Base-by-base conservation (phyloP, 1,139 yeast genomes). In the Saccharomyces hybrid region DNA sequence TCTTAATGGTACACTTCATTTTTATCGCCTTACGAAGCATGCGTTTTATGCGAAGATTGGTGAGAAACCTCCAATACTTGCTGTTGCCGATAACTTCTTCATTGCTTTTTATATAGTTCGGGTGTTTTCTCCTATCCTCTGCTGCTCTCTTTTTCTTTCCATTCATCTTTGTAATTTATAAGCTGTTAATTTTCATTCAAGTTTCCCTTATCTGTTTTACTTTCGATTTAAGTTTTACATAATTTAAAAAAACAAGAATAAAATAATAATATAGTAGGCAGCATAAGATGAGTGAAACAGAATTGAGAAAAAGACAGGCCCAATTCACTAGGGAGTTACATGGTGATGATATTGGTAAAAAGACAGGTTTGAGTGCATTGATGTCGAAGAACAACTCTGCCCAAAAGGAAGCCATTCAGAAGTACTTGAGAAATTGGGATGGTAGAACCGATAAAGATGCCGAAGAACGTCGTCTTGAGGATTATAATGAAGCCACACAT, bases 381-480 rank as follows among this genome's bases (percentile, higher is more conserved):
- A 71, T 89, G 59, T 74, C 83, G 64, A 93, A 93, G 77, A 82
- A 88, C 74, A 77, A 76, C 56, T 80, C 79, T 53, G 98, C 98
- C 49, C 86, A 88, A 64, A 79, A 80, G 59, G 86, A 86, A 54
- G 98, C 98, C 50, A 83, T 83, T 60, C 85, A 83, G 60, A 96
- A 95, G 56, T 93, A 93, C 74, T 86, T 93, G 80, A 87, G 88
- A 77, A 96, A 91, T 75, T 93, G 98, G 97, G 96, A 93, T 70
- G 87, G 89, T 65, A 90, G 88, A 68, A 78, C 88, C 34, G 88
- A 86, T 67, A 77, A 77, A 54, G 95, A 87, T 56, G 76, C 82
- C 47, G 93, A 86, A 69, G 77, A 81, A 61, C 81, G 82, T 64
- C 83, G 98, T 73, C 76, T 88, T 59, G 80, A 78, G 49, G 96